Conservation (phyloP, 768 basidiomycete species). For the Tylopilus felleus region DNA sequence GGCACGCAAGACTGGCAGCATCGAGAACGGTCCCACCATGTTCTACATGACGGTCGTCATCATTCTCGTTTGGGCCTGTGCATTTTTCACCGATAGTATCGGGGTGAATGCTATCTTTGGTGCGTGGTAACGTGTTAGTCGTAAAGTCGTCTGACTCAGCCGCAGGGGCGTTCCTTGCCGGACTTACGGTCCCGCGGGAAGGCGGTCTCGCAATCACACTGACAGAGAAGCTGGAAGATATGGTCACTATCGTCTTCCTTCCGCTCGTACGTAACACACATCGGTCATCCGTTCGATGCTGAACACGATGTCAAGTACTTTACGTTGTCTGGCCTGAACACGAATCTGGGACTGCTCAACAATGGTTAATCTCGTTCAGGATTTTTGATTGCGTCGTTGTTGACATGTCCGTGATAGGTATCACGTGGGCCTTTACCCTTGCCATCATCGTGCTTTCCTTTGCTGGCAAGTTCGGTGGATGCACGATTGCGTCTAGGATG, state of each 20-base stretch:
- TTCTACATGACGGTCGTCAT: slow-evolving; percentile 87
- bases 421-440: slow-evolving; percentile 87
- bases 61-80: slow-evolving; percentile 75
- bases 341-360: slow-evolving; percentile 81
- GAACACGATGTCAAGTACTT: slow-evolving; percentile 62
- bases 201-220: slow-evolving; percentile 82
- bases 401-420: slow-evolving; percentile 38
- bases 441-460: slow-evolving; percentile 80
- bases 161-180: slow-evolving; percentile 76
- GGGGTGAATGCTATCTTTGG: slow-evolving; percentile 93
- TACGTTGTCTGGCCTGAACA: slow-evolving; percentile 85
- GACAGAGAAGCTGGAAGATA: slow-evolving; percentile 96
- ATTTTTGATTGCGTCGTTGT: not conserved
- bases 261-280: slow-evolving; percentile 54
- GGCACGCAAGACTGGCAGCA: slow-evolving; percentile 74
- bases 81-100: slow-evolving; percentile 92
- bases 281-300: not conserved
- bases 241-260: slow-evolving; percentile 86
- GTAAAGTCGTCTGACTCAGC: not conserved
- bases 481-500: slow-evolving; percentile 62
- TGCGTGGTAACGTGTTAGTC: slow-evolving; percentile 17
- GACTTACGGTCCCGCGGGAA: slow-evolving; percentile 80
- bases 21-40: slow-evolving; percentile 78
- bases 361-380: slow-evolving; percentile 43
- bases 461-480: slow-evolving; percentile 85